Percentiles rank a stretch among this genome's conserved stretches.
Conservation (phyloP, 139 green algal species). For the Astrephomene gubernaculifera region DNA sequence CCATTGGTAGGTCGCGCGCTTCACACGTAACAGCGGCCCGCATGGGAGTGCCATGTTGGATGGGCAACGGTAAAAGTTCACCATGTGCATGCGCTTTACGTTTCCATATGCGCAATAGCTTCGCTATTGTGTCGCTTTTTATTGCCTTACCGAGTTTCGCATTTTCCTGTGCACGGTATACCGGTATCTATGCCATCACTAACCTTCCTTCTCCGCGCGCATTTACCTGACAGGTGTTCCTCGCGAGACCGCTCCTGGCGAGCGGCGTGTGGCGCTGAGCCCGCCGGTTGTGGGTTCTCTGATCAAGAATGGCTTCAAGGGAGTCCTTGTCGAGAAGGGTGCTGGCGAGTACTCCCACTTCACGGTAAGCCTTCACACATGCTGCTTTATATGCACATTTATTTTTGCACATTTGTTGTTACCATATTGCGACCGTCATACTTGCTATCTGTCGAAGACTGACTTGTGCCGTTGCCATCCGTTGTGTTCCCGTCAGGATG, state of each 20-base stretch:
- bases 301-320: conserved; percentile 84
- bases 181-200: no score
- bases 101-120: no score
- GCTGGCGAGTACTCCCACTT: conserved; percentile 81
- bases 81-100: not conserved
- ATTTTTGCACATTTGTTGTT: not conserved
- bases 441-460: not conserved
- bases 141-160: not conserved
- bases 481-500: conserved; percentile 45
- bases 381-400: not conserved
- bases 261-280: conserved; percentile 81
- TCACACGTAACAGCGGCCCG: not conserved
- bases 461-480: not conserved
- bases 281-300: conserved; percentile 70
- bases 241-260: conserved; percentile 70
- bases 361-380: conserved; percentile 56
- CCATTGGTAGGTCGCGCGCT: conserved; percentile 1
- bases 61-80: not conserved
- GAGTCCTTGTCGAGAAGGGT: conserved; percentile 75
- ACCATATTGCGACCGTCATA: not conserved
- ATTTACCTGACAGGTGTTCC: conserved; percentile 87
- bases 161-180: not conserved
- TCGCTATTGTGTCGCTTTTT: no score
- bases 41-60: not conserved
- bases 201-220: no score